These are phyloP conservation scores for Viola odorata DNA, from an alignment of 345 rosid species.

Conservation along the genomic window DNA sequence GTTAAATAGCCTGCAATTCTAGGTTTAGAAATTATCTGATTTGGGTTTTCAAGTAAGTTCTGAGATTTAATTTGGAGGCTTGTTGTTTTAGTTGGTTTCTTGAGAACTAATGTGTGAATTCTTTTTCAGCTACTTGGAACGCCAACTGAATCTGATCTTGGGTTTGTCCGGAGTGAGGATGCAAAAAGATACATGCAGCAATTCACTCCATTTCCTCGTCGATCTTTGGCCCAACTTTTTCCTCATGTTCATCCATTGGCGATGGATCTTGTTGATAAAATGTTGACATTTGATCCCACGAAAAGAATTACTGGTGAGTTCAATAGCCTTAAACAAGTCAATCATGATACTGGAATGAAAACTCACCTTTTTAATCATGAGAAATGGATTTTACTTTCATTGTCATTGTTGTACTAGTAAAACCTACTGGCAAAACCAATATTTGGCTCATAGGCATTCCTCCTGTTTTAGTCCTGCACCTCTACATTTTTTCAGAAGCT, in stretches of 20 bases:
- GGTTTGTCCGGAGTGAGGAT: slow-evolving; percentile 77
- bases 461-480: too few species aligned
- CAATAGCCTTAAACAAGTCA: not conserved
- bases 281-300: slow-evolving; percentile 90
- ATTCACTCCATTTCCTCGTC: slow-evolving; percentile 65
- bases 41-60: not conserved
- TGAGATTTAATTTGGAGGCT: not conserved
- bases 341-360: too few species aligned
- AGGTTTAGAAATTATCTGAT: not conserved
- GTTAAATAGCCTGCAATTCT: not conserved
- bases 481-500: too few species aligned
- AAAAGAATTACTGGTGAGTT: slow-evolving; percentile 85
- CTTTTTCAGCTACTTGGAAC: slow-evolving; percentile 78
- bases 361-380: too few species aligned
- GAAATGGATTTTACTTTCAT: too few species aligned
- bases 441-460: too few species aligned
- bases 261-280: slow-evolving; percentile 75
- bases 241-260: slow-evolving; percentile 76
- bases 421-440: too few species aligned
- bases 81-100: not conserved
- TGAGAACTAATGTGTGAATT: slow-evolving; percentile 5
- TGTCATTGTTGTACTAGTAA: too few species aligned
- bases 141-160: slow-evolving; percentile 84
- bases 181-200: slow-evolving; percentile 80
- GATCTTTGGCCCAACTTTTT: slow-evolving; percentile 51